phyloP scores from a whole-genome alignment of 2,329 filamentous ascomycete genomes.

The Colletotrichum siamense region DNA sequence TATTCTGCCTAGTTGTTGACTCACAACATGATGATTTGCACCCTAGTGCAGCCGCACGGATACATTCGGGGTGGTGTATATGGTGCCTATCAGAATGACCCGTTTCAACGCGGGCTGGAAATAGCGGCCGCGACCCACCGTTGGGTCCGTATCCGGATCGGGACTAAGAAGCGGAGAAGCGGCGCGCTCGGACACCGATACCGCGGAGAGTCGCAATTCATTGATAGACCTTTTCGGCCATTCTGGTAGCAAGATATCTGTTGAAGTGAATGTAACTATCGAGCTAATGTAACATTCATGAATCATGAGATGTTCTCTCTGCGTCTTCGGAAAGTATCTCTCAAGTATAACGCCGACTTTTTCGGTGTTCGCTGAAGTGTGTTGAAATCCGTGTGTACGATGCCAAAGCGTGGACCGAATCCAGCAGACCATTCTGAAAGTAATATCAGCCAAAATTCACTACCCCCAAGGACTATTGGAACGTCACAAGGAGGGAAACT shows the following conservation, averaged over 20 bases:
- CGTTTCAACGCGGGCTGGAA: accelerated
- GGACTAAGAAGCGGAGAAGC: neutral
- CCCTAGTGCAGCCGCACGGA: neutral
- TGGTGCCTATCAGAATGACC: neutral
- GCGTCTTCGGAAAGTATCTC: slow-evolving; percentile 22
- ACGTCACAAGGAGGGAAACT: neutral
- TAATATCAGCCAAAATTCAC: neutral
- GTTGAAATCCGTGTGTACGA: slow-evolving; percentile 32
- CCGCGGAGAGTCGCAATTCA: accelerated
- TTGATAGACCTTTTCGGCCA: neutral
- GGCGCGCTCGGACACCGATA: neutral
- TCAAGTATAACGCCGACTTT: slow-evolving; percentile 21
- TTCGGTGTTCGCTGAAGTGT: slow-evolving; percentile 31
- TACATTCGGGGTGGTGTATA: neutral
- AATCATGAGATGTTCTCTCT: neutral
- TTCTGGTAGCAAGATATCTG: accelerated
- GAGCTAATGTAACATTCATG: accelerated
- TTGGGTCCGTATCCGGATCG: neutral
- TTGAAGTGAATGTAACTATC: accelerated
- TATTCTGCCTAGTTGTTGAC: neutral
- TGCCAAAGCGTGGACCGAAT: slow-evolving; percentile 31
- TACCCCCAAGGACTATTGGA: too few relatives aligned
- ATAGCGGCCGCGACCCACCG: neutral
- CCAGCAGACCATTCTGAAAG: slow-evolving; percentile 20
- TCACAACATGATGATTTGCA: neutral